These are phyloP conservation scores for Digitaria exilis DNA, from an alignment of 202 grass and related monocot genomes.

Conservation along the genomic window DNA sequence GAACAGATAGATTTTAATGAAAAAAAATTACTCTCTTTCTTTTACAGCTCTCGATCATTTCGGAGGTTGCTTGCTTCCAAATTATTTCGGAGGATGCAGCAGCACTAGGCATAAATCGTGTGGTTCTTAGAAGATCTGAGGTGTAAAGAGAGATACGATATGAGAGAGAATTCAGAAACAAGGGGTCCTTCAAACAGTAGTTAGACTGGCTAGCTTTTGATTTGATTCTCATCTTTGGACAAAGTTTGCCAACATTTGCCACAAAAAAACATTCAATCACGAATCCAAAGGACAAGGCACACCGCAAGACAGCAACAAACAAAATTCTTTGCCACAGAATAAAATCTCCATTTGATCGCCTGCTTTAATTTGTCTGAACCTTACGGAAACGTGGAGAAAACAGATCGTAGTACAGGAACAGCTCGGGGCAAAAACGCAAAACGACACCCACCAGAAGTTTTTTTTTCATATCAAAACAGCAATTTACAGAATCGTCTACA, in stretches of 20 bases:
- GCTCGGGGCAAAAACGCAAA: not conserved
- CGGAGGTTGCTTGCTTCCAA: not conserved
- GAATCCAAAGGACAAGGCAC: not conserved
- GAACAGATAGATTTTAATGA: not conserved
- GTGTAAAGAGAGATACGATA: conserved; percentile 12
- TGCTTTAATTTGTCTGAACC: conserved; percentile 7
- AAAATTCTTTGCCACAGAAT: conserved; percentile 23
- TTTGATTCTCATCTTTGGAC: conserved; percentile 27
- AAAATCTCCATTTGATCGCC: conserved; percentile 22
- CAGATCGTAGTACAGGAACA: not conserved
- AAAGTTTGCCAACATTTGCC: not conserved
- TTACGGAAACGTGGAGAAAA: not conserved
- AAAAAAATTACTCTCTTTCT: no score
- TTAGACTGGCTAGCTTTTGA: not conserved
- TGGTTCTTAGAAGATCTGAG: conserved; percentile 26
- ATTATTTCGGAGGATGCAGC: not conserved
- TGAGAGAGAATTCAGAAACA: not conserved
- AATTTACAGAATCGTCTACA: no score
- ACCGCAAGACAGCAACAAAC: not conserved
- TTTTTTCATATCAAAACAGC: not conserved
- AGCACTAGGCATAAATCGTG: not conserved
- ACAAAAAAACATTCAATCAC: conserved; percentile 18
- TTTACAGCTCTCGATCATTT: not conserved
- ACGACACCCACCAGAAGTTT: not conserved
- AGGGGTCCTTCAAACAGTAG: no score